These are phyloP conservation scores for Russula sp. DNA, from an alignment of 768 basidiomycete genomes.

Conservation along the genomic window DNA sequence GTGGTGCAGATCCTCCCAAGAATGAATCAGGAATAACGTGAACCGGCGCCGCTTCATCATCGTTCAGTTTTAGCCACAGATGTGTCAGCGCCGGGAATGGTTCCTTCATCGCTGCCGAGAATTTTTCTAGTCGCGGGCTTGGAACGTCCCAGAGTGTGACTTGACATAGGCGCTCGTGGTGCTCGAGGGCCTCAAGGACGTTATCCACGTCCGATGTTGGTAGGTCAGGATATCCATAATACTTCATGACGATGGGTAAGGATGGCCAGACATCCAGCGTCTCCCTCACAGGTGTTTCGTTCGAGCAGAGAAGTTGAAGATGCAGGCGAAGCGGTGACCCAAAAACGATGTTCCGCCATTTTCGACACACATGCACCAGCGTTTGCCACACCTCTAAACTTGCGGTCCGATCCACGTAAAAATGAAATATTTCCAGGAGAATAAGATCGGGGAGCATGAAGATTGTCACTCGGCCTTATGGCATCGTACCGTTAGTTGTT, in stretches of 20 bases:
- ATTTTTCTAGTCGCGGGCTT: neutral
- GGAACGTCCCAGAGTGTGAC: neutral
- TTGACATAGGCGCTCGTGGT: neutral
- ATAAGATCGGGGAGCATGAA: neutral
- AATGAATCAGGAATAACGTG: neutral
- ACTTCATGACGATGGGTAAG: neutral
- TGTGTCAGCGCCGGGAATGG: neutral
- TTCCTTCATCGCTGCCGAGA: neutral
- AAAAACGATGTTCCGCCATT: neutral
- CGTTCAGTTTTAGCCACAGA: neutral
- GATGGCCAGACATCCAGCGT: neutral
- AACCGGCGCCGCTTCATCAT: neutral
- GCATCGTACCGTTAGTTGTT: neutral
- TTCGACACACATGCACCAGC: neutral
- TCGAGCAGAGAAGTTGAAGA: neutral
- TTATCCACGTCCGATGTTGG: neutral
- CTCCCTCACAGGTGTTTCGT: neutral
- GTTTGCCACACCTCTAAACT: neutral
- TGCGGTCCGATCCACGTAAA: neutral
- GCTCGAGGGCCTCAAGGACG: neutral
- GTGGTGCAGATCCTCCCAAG: neutral
- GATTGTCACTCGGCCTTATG: neutral
- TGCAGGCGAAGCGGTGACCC: neutral
- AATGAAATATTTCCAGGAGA: neutral
- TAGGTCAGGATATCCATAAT: fast-evolving